Base-by-base conservation (phyloP, 2,329 filamentous ascomycete species). In the Fusarium piperis region DNA sequence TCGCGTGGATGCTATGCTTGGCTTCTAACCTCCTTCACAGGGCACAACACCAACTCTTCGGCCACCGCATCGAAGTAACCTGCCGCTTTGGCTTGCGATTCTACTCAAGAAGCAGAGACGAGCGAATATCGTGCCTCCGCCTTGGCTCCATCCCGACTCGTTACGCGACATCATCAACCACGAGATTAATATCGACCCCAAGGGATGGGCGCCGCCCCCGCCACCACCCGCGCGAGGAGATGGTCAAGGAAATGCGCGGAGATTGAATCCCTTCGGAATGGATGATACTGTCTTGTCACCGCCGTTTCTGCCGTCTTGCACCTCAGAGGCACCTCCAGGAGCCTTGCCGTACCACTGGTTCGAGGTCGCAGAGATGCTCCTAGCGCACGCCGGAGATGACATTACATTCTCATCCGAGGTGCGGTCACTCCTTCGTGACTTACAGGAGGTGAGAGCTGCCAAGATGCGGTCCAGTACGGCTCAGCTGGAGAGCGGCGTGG, bases 311-410 rank as follows among this genome's bases (percentile, higher is more conserved):
- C 89, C 90, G 1, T 91, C 91, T 16, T 94, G 92, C 71, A 94
- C 92, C 0, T 89, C 91, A 20, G 85, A 89, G 52, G 89, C 92
- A 2, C 90, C 91, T 10, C 83, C 90, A 1, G 90, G 90, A 41
- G 89, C 91, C 15, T 85, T 99, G 33, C 96, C 96, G 0, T 98
- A 97, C 79, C 95, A 98, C 83, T 99, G 95, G 95, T 88, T 97
- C 44, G 96, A 98, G 82, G 84, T 98, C 10, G 92, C 93, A 18
- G 94, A 97, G 81, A 90, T 97, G 79, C 85, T 99, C 51, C 88
- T 99, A 3, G 92, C 95, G 52, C 92, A 94, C 62, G 95, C 95
- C 5, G 87, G 89, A 28, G 95, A 98, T 80, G 95, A 98, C 79
- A 88, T 98, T 56, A 87, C 78, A 76, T 89, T 92, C 1, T 87